Evolutionary conservation across 768 basidiomycete species (phyloP).

Genomic region (Panaeolus papilionaceus): DNA sequence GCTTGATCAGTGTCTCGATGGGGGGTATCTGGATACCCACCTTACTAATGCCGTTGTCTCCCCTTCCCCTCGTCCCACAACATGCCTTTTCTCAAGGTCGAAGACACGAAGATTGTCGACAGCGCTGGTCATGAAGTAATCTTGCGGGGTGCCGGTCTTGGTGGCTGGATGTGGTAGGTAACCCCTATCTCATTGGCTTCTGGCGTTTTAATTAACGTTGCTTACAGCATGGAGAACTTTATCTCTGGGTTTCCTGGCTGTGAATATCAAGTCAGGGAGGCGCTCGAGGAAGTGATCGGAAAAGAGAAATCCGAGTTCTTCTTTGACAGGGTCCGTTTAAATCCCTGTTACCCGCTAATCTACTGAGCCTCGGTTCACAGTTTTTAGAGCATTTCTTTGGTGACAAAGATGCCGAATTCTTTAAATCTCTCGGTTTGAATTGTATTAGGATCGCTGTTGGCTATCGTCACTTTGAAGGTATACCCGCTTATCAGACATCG

Average conservation of each 20-base stretch:
- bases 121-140: slow-evolving; percentile 60
- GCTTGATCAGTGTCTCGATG: not conserved
- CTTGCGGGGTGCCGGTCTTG: slow-evolving; percentile 74
- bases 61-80: slow-evolving; percentile 19
- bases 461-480: slow-evolving; percentile 74
- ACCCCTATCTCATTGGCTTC: slow-evolving; percentile 29
- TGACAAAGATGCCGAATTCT: slow-evolving; percentile 75
- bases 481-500: not conserved
- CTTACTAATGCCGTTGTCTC: slow-evolving; percentile 7
- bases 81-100: slow-evolving; percentile 51
- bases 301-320: slow-evolving; percentile 73
- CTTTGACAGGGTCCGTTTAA: slow-evolving; percentile 71
- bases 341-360: not conserved
- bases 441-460: slow-evolving; percentile 79
- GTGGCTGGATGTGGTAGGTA: slow-evolving; percentile 80
- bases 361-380: slow-evolving; percentile 37
- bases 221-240: slow-evolving; percentile 75
- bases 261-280: slow-evolving; percentile 77
- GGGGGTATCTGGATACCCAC: not conserved
- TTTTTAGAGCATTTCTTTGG: slow-evolving; percentile 85
- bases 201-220: slow-evolving; percentile 1
- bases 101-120: slow-evolving; percentile 66
- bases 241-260: slow-evolving; percentile 81
- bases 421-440: slow-evolving; percentile 79
- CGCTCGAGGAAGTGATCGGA: slow-evolving; percentile 68